Percentiles rank a stretch among this genome's conserved stretches.
Conservation (phyloP, 169 alveolate genomes). For the Eimeria zaria region DNA sequence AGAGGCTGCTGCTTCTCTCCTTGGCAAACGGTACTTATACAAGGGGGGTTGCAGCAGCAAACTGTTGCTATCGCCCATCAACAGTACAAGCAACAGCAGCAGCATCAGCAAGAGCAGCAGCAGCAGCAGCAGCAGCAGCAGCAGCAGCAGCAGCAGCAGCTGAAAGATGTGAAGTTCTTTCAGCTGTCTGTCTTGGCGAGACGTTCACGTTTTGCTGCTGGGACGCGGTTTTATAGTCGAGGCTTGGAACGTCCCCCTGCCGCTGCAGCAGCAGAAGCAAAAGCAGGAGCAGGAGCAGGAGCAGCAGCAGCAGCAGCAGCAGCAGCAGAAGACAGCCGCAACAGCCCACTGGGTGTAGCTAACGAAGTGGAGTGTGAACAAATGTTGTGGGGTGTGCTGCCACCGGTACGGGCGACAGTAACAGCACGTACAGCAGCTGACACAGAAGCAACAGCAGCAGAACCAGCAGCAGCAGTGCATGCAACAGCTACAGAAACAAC, state of each 20-base stretch:
- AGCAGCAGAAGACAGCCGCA: conserved; percentile 33
- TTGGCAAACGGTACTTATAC: conserved; percentile 28
- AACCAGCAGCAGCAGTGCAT: neutral
- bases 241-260: conserved; percentile 54
- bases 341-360: conserved; percentile 87
- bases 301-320: neutral
- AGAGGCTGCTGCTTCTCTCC: conserved; percentile 40
- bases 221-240: conserved; percentile 95
- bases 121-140: conserved; percentile 51
- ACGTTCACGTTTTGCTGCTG: conserved; percentile 95
- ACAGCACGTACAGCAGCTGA: conserved; percentile 1
- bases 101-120: conserved; percentile 27
- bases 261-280: conserved; percentile 26
- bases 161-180: neutral
- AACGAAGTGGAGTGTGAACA: conserved; percentile 99
- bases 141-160: conserved; percentile 22
- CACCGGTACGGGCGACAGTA: neutral
- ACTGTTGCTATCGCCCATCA: conserved; percentile 7
- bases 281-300: no score
- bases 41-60: conserved; percentile 62
- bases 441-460: conserved; percentile 16
- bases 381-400: conserved; percentile 87
- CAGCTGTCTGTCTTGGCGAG: conserved; percentile 93
- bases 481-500: neutral
- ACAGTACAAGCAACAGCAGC: conserved; percentile 45